A percentile compares a stretch with the other conserved stretches of the same genome.
Conservation (phyloP, 805 yeast genomes). For the Zygosaccharomyces kombuchaensis region DNA sequence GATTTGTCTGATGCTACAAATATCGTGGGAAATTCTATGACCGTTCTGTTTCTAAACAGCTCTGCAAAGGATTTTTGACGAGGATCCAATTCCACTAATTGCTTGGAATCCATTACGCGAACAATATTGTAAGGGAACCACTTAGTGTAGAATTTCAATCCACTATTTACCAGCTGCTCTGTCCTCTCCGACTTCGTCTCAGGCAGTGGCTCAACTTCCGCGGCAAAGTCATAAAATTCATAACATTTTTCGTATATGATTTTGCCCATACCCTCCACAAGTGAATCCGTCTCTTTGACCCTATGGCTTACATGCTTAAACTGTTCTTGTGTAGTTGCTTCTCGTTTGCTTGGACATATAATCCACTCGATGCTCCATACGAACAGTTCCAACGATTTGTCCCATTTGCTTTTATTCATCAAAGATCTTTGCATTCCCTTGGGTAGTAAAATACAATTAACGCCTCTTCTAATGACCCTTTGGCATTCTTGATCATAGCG, state of each 20-base stretch:
- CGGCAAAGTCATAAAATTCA: constrained; percentile 15
- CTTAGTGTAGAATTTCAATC: constrained; percentile 26
- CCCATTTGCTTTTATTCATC: constrained; percentile 66
- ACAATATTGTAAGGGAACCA: constrained; percentile 34
- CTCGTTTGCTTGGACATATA: constrained; percentile 31
- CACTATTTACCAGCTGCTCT: constrained; percentile 11
- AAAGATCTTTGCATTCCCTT: constrained; percentile 67
- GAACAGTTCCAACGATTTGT: constrained; percentile 53
- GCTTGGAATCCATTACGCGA: constrained; percentile 32
- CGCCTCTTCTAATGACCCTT: constrained; percentile 54
- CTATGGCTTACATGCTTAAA: constrained; percentile 38
- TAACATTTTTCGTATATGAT: constrained; percentile 28
- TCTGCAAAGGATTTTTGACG: constrained; percentile 40
- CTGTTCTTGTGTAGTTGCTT: constrained; percentile 18
- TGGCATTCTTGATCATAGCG: constrained; percentile 17
- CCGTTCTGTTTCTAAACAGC: constrained; percentile 50
- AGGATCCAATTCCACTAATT: constrained; percentile 38
- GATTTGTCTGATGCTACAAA: constrained; percentile 36
- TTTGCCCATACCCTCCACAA: constrained; percentile 33
- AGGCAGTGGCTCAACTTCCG: constrained; percentile 6
- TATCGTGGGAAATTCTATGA: constrained; percentile 76
- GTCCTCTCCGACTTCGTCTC: constrained; percentile 18
- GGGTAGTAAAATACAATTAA: constrained; percentile 58
- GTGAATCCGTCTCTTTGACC: constrained; percentile 32
- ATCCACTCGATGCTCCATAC: constrained; percentile 83